Conservation (phyloP, 495 filamentous ascomycete species). For the Podospora didyma region DNA sequence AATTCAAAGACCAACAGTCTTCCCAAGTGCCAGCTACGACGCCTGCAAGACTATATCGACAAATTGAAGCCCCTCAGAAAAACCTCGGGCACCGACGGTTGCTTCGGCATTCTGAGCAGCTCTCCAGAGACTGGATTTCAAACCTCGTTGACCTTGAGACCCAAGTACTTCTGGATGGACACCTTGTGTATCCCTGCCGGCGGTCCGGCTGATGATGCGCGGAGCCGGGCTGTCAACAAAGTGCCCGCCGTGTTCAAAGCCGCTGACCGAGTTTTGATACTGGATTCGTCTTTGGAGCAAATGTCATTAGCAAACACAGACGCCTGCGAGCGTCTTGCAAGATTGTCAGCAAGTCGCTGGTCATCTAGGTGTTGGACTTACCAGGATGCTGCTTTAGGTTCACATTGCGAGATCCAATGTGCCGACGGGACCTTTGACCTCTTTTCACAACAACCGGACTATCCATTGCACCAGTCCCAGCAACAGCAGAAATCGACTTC, state of each 20-base stretch:
- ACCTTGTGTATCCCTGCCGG: conserved; percentile 19
- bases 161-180: conserved; percentile 23
- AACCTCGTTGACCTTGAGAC: not conserved
- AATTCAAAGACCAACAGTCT: conserved; percentile 15
- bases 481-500: not conserved
- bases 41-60: conserved; percentile 11
- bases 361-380: conserved; percentile 17
- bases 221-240: conserved; percentile 20
- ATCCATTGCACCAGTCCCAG: not conserved
- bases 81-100: not conserved
- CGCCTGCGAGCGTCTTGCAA: conserved; percentile 15
- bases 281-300: conserved; percentile 15
- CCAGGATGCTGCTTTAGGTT: conserved; percentile 17
- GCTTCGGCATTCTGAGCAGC: conserved; percentile 9
- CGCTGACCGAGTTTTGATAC: conserved; percentile 16
- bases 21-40: conserved; percentile 20
- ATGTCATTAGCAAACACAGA: conserved; percentile 13
- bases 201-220: not conserved
- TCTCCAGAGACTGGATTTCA: conserved; percentile 18
- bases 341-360: conserved; percentile 19
- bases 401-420: conserved; percentile 18
- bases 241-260: conserved; percentile 18
- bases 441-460: conserved; percentile 5
- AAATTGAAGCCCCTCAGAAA: conserved; percentile 8
- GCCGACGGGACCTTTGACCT: conserved; percentile 19